Base-by-base conservation (phyloP, 108 stramenopile species). In the Stephanodiscus minutulus region DNA sequence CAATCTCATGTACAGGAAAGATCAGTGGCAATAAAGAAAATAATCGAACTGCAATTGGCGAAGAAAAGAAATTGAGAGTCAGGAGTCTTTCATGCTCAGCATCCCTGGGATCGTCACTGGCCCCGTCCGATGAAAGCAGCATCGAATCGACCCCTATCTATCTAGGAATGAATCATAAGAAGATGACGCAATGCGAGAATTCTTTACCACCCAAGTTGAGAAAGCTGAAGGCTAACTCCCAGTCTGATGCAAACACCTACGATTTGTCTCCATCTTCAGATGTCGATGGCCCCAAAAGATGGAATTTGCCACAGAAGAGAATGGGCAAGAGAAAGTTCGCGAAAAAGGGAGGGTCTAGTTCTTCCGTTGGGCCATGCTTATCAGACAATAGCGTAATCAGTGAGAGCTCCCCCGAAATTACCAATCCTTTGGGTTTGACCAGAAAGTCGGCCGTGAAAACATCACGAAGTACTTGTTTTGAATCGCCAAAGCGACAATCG, bases 11-110 rank as follows among this genome's bases (percentile, higher is more conserved):
- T 4, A 52, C 50, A 9, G 22, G 22, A 52, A 52, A 52, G 7
- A 20, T 7, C 50, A 52, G n/a, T 52, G 22, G 20, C 50, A 52
- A 52, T 24, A 20, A 52, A 52, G 50, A 52, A 52, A 52, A 52
- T 52, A 52, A 52, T 52, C 24, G 7, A 7, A 20, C 50, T 52
- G 50, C 17, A 20, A 24, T 7, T 1, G 50, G 50, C 18, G 22
- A 52, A 20, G 50, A 24, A 52, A 52, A 52, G 50, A 52, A 24
- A 52, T 24, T 7, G 50, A 52, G 50, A 24, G 22, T 1, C 1
- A 1, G 50, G 50, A 7, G 7, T 52, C n/a, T 20, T 52, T 52
- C 39, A 39, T 9, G 39, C 39, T 9, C 39, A 11, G 39, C 39
- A 39, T 39, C 50, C 50, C 7, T 20, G 50, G 50, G 50, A 24